These are phyloP conservation scores for Fusarium fujikuroi DNA, from an alignment of 2,329 filamentous ascomycete species.

Conservation along the genomic window DNA sequence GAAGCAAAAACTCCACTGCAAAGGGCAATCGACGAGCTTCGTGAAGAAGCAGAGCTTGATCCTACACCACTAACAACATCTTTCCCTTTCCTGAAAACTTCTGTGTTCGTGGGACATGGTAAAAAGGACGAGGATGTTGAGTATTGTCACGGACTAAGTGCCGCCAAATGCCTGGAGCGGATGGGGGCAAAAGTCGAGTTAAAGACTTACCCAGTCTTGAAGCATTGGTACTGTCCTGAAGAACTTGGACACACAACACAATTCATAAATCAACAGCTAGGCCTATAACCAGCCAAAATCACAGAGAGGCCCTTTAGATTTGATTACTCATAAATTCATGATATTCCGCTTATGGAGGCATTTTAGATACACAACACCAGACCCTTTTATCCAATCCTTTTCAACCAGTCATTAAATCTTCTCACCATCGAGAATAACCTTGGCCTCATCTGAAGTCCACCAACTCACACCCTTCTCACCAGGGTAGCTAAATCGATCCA, in stretches of 20 bases:
- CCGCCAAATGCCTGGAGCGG: constrained; percentile 47
- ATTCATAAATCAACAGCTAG: constrained; percentile 42
- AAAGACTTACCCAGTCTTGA: constrained; percentile 53
- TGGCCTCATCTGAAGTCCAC: constrained; percentile 87
- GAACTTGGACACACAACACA: constrained; percentile 54
- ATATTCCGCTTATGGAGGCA: constrained; percentile 14
- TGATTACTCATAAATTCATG: constrained; percentile 33
- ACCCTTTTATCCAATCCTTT: constrained; percentile 7
- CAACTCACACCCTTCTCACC: constrained; percentile 82
- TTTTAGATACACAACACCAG: constrained; percentile 5
- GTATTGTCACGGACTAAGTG: constrained; percentile 48
- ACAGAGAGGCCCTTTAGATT: not conserved
- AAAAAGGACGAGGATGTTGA: constrained; percentile 55
- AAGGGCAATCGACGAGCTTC: constrained; percentile 40
- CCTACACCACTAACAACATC: not conserved
- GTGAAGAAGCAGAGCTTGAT: constrained; percentile 44
- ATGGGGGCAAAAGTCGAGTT: constrained; percentile 52
- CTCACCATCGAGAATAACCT: constrained; percentile 72
- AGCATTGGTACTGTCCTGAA: constrained; percentile 57
- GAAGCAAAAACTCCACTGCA: constrained; percentile 29
- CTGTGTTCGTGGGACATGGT: constrained; percentile 60
- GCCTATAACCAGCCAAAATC: not conserved
- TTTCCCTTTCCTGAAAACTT: constrained; percentile 44
- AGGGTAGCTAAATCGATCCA: constrained; percentile 82
- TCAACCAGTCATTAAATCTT: constrained; percentile 56